phyloP scores from a whole-genome alignment of 225 moss, liverwort and hornwort species.

The Sphagnum tenellum region DNA sequence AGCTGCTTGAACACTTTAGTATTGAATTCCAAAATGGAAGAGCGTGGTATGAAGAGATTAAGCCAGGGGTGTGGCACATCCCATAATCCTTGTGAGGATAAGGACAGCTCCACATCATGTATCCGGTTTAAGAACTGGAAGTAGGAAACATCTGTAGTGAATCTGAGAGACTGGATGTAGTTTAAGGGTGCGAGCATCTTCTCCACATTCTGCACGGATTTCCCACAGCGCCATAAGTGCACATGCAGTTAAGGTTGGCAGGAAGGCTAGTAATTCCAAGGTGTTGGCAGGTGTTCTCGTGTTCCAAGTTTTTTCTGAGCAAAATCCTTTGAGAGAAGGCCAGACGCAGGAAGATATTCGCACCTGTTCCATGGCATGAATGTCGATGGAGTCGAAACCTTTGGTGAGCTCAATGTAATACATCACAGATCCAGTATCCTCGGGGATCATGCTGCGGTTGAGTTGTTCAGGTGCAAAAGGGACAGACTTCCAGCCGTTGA shows the following conservation, averaged over 20 bases:
- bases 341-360: background rate
- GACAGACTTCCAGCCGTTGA: constrained; percentile 32
- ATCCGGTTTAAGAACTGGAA: constrained; percentile 38
- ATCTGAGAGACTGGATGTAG: constrained; percentile 25
- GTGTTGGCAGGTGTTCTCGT: too few species aligned
- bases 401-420: constrained; percentile 34
- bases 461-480: constrained; percentile 21
- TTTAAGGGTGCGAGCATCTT: constrained; percentile 16
- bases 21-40: constrained; percentile 24
- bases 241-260: background rate
- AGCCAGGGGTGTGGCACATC: constrained; percentile 41
- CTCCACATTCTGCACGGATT: constrained; percentile 12
- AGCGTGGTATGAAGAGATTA: constrained; percentile 32
- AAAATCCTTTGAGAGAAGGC: too few species aligned
- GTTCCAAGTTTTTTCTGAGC: background rate
- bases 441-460: constrained; percentile 17
- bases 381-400: constrained; percentile 8
- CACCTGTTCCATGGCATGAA: constrained; percentile 16
- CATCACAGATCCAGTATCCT: constrained; percentile 7
- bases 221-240: background rate
- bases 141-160: constrained; percentile 18
- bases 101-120: constrained; percentile 12
- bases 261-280: background rate
- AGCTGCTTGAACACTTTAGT: constrained; percentile 18
- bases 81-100: constrained; percentile 21